Conservation (phyloP, 345 rosid genomes). For the Eucalyptus curtisii region DNA sequence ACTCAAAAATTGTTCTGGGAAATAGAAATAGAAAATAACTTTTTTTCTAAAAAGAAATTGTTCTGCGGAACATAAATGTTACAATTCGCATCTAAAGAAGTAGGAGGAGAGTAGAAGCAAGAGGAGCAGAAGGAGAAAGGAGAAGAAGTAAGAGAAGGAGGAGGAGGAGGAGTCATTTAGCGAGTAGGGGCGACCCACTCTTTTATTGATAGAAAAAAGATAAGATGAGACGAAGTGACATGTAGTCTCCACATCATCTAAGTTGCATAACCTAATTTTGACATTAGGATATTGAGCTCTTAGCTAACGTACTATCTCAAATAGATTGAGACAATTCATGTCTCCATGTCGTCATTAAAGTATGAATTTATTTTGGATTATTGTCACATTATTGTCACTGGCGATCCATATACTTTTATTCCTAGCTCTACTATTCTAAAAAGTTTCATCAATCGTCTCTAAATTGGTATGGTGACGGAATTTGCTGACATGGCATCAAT, state of each 20-base stretch:
- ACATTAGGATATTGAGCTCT: neutral
- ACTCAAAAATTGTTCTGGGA: fast-evolving
- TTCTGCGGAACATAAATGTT: fast-evolving
- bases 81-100: too few species aligned
- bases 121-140: too few species aligned
- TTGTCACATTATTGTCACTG: neutral
- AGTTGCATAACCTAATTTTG: neutral
- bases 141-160: too few species aligned
- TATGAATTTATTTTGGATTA: neutral
- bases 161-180: too few species aligned
- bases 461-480: fast-evolving
- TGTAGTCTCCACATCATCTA: neutral
- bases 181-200: fast-evolving
- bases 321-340: neutral
- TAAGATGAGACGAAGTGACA: neutral
- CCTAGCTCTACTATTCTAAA: neutral
- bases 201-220: neutral
- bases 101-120: too few species aligned
- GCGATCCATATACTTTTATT: neutral
- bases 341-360: fast-evolving
- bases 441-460: neutral
- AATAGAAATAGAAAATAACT: fast-evolving
- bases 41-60: too few species aligned
- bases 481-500: neutral
- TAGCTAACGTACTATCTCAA: neutral